These are phyloP conservation scores for Bruguiera parviflora DNA, from an alignment of 345 rosid species.

Conservation along the genomic window DNA sequence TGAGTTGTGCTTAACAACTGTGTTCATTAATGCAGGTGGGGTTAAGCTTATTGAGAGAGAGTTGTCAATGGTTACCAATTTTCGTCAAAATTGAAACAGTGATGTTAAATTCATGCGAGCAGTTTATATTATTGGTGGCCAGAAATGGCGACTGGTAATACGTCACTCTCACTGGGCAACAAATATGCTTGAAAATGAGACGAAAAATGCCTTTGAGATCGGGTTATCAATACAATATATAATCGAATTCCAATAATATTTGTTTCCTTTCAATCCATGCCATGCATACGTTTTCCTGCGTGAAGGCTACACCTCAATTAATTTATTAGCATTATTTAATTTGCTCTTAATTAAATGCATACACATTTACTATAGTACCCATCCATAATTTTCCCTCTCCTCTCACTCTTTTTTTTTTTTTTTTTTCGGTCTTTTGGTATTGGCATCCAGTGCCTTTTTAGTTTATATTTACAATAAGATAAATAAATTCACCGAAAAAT, in stretches of 20 bases:
- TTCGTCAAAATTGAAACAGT: neutral
- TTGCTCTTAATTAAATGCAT: neutral
- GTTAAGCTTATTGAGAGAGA: too few relatives aligned
- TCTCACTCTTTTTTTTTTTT: too few relatives aligned
- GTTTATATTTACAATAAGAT: too few relatives aligned
- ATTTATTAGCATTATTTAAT: neutral
- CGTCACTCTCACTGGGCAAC: constrained; percentile 17
- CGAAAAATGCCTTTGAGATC: constrained; percentile 8
- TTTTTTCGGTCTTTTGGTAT: too few relatives aligned
- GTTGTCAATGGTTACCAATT: too few relatives aligned
- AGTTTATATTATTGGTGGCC: neutral
- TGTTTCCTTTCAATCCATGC: neutral
- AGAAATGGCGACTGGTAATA: constrained; percentile 8
- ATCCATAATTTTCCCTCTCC: too few relatives aligned
- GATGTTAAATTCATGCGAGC: neutral
- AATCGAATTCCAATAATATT: neutral
- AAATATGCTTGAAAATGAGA: constrained; percentile 10
- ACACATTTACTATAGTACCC: too few relatives aligned
- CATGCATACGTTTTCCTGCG: neutral
- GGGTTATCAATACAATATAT: neutral
- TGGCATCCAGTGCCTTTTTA: too few relatives aligned
- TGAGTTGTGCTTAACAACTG: neutral
- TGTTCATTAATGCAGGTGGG: neutral
- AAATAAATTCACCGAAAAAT: too few relatives aligned
- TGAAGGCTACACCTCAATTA: neutral